Base-by-base conservation (phyloP, 1,284 basidiomycete genomes). In the Rhizoctonia solani region DNA sequence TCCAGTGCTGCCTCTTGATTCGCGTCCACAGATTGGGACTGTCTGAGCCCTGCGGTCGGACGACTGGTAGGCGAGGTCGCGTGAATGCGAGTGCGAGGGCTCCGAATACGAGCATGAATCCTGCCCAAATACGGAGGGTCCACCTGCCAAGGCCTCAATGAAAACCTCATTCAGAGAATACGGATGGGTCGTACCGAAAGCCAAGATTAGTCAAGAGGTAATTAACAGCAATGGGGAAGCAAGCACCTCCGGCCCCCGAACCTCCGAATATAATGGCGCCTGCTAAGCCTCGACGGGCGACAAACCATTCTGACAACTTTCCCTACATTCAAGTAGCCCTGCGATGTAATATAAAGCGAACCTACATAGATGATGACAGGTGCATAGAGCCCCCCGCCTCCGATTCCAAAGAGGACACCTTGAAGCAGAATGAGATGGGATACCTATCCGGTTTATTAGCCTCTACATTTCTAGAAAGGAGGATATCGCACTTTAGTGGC, bases 71-170 rank as follows among this genome's bases (percentile, higher is more conserved):
- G 23, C 68, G 67, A 16, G 58, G 67, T 25, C 53, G 37, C 19
- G 44, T 54, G 37, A 46, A 53, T 32, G 34, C 27, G 3, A 70
- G 21, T 29, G 69, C 56, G 13, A 55, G 39, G n/a, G 68, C 71
- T 44, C 59, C 61, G 32, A 68, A 52, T 25, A 68, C 30, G 16
- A 65, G n/a, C 29, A 68, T 53, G 4, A 70, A 49, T 11, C 61
- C 42, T 4, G 71, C 69, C 55, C 67, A 72, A 19, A 72, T 61
- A 11, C 73, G 61, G 32, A 74, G 63, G 0, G 73, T 72, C 72
- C 72, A 73, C 34, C 68, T 65, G 25, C 1, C 9, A 4, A 32
- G 30, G 46, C 8, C 30, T 2, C 3, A 19, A 21, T 65, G n/a
- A 52, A 30, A 30, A 32, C 21, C 16, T 27, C 37, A 30, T 34